A percentile compares a stretch with the other conserved stretches of the same genome.
These are phyloP conservation scores for Trypanosoma conorhini DNA, from an alignment of 208 protist genomes.

Conservation along the genomic window DNA sequence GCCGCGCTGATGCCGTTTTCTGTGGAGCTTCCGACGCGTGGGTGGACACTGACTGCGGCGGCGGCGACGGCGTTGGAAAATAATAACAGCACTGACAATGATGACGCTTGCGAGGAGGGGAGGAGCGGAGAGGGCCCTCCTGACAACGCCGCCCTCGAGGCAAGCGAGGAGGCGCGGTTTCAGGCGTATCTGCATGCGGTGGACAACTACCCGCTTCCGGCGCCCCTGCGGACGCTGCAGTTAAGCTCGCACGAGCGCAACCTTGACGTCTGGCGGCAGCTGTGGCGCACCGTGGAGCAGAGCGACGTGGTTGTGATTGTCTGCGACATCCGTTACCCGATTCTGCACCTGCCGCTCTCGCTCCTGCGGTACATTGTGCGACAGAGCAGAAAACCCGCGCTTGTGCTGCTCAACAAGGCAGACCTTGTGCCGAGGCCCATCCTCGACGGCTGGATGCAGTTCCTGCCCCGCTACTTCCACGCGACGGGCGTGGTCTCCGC, in stretches of 20 bases:
- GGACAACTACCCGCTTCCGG: slow-evolving; percentile 48
- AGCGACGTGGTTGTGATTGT: slow-evolving; percentile 96
- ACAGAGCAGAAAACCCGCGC: slow-evolving; percentile 83
- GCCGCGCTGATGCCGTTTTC: slow-evolving; percentile 56
- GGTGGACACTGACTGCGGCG: slow-evolving; percentile 36
- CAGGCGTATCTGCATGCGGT: slow-evolving; percentile 40
- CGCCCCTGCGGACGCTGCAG: slow-evolving; percentile 30
- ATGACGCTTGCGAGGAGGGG: neutral
- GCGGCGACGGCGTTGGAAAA: neutral
- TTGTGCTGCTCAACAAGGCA: slow-evolving; percentile 96
- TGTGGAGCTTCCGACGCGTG: slow-evolving; percentile 76
- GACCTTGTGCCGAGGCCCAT: slow-evolving; percentile 79
- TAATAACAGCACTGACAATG: slow-evolving; percentile 14
- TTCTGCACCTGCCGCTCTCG: slow-evolving; percentile 94
- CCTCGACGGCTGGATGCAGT: slow-evolving; percentile 70
- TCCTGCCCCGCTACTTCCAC: slow-evolving; percentile 62
- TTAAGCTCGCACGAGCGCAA: slow-evolving; percentile 97
- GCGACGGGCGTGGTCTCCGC: slow-evolving; percentile 36
- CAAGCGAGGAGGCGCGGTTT: slow-evolving; percentile 56
- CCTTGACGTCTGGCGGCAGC: slow-evolving; percentile 98
- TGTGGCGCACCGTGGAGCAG: slow-evolving; percentile 97
- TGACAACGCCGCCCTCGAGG: slow-evolving; percentile 20
- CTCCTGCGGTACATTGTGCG: slow-evolving; percentile 91
- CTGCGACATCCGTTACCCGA: slow-evolving; percentile 94
- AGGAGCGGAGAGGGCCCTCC: neutral